Base-by-base conservation (phyloP, 257 asterid species). In the Paraleonurus japonicus region DNA sequence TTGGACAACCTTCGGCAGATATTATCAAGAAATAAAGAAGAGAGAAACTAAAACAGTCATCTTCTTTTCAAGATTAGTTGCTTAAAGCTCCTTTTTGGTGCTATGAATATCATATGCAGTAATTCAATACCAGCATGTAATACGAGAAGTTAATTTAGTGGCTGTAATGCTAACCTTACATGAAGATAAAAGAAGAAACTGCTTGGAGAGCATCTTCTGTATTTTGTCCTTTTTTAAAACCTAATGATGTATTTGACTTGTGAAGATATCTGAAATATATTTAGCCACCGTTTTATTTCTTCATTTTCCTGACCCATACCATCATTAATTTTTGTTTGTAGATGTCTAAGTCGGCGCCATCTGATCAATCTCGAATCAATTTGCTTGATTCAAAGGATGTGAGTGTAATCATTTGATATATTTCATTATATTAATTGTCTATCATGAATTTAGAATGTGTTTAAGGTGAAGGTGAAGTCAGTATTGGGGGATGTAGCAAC, bases 331-430 rank as follows among this genome's bases (percentile, higher is more conserved):
- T 77, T 69, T 74, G 63, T 75, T 58, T 75, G 73, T 53, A 95
- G 98, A 95, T 95, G 99, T 95, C 99, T 22, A 94, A 94, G 85
- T 94, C 98, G 9, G 96, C 96, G 39, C 94, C 95, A 78, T 92
- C 99, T 73, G 97, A 95, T 71, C 99, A 88, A 74, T 95, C 96
- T 69, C 83, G 99, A 48, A 92, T 92, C 77, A 92, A 95, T 83
- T 84, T 95, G 80, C 96, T 95, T 39, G 98, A 95, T 78, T 64
- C 91, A 22, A 95, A 88, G 75, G 99, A 95, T 76, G 99, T 92
- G 79, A 88, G 95, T 85, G 37, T 61, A 63, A 79, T 61, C 53
- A n/a, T 54, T 63, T 17, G 28, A 20, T 53, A 17, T 9, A 7
- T 59, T 64, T 60, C 23, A 27, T 24, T 41, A 11, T 63, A 15